Base-by-base conservation (phyloP, 2,329 filamentous ascomycete genomes). In the Fusarium camptoceras region DNA sequence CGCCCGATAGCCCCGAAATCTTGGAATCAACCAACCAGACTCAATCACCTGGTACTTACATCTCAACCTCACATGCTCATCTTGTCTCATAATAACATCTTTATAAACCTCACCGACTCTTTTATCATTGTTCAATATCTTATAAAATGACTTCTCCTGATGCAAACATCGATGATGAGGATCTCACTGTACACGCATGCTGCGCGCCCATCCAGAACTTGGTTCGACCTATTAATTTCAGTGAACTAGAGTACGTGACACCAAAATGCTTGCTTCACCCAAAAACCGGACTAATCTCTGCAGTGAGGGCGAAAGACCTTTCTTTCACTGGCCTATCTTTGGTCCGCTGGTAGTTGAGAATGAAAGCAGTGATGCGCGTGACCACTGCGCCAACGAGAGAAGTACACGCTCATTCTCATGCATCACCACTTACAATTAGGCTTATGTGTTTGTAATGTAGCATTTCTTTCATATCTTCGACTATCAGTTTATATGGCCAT, bases 401-500 rank as follows among this genome's bases (percentile, higher is more conserved):
- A 94, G 87, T 88, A 76, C 30, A 31, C 11, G 15, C 18, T n/a
- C 24, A 14, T 43, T 14, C 14, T 12, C 10, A 53, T n/a, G 25
- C 3, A 14, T 42, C 24, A 28, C 31, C 18, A 16, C 22, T 34
- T 24, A 4, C 28, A 18, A 18, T 14, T 43, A 22, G 6, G 7
- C 49, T 68, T 30, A 72, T 34, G 1, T 12, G 11, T 16, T 6
- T 34, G 34, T 18, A 18, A 8, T 15, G 10, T 68, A 89, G 86
- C 88, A 0, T 98, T 98, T 77, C 90, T 98, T 28, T 96, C 95
- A 3, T 98, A 96, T 87, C 88, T 98, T 22, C 90, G 94, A 6
- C 87, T 98, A 4, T 91, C 92, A 31, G 88, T 97, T 73, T 97
- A 97, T 82, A 94, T 98, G 87, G 90, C 94, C 70, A 85, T 99